Evolutionary conservation across 306 rosid species (phyloP).

Genomic region (Cucumis hystrix): DNA sequence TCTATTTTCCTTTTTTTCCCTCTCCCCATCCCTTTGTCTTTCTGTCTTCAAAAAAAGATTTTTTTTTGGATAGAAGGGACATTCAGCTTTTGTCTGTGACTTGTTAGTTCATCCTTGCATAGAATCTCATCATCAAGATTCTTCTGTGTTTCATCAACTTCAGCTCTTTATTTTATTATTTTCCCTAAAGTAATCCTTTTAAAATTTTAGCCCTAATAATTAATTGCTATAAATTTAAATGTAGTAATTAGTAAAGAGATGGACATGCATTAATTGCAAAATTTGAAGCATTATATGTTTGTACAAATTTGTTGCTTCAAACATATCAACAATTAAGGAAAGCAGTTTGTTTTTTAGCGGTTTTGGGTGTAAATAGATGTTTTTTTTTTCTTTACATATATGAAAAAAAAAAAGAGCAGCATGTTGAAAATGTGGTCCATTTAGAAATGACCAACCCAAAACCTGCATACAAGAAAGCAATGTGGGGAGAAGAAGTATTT

Average conservation of each 20-base stretch:
- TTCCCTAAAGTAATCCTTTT: background rate
- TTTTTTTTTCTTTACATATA: too few relatives aligned
- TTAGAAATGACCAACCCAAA: background rate
- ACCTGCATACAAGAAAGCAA: conserved; percentile 5
- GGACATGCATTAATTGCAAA: background rate
- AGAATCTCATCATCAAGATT: conserved; percentile 15
- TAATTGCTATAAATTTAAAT: background rate
- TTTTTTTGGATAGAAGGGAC: conserved; percentile 7
- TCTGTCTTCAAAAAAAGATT: background rate
- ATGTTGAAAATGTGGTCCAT: conserved; percentile 5
- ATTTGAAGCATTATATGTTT: background rate
- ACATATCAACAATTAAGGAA: conserved; percentile 1
- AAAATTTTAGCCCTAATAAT: background rate
- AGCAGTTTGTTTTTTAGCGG: background rate
- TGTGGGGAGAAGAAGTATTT: background rate
- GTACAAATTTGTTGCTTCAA: background rate
- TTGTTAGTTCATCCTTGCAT: conserved; percentile 18
- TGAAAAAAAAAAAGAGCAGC: background rate
- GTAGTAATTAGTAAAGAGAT: background rate
- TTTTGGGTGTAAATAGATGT: background rate
- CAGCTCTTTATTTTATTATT: background rate
- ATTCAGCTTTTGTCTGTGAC: conserved; percentile 25
- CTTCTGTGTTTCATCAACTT: background rate
- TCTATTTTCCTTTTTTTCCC: background rate
- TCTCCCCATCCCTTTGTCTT: background rate